Conservation (phyloP, 345 rosid genomes). For the Eucalyptus sp. region DNA sequence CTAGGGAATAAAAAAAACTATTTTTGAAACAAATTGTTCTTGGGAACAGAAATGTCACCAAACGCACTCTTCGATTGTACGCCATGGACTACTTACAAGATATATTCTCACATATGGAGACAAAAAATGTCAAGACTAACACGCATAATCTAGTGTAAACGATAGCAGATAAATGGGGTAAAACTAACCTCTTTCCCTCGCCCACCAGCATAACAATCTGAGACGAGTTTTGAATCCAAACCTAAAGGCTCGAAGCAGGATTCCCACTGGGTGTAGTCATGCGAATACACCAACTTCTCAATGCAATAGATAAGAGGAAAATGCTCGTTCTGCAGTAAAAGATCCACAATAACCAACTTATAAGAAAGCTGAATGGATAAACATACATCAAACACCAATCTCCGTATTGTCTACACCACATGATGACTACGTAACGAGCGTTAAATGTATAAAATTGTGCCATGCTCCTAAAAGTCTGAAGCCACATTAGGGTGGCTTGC, state of each 20-base stretch:
- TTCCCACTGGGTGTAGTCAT: slow-evolving; percentile 48
- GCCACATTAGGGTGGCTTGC: neutral
- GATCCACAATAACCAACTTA: neutral
- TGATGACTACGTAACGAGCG: neutral
- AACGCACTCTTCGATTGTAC: rapidly evolving
- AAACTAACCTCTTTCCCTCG: slow-evolving; percentile 48
- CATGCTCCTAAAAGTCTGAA: neutral
- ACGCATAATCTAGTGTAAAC: neutral
- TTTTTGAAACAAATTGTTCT: rapidly evolving
- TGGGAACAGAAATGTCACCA: rapidly evolving
- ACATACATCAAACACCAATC: neutral
- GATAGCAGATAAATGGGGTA: neutral
- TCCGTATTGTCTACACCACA: neutral
- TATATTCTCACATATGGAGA: neutral
- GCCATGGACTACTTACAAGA: neutral
- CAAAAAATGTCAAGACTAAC: neutral
- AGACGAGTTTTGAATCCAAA: slow-evolving; percentile 39
- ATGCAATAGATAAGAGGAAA: slow-evolving; percentile 67
- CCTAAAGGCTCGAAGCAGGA: slow-evolving; percentile 56
- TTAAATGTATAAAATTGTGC: neutral
- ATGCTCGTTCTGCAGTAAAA: slow-evolving; percentile 55
- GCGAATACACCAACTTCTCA: slow-evolving; percentile 49
- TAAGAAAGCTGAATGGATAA: neutral
- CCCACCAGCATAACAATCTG: slow-evolving; percentile 52
- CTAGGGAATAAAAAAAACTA: rapidly evolving